Base-by-base conservation (phyloP, 2,329 filamentous ascomycete genomes). In the Trichoderma koningii region DNA sequence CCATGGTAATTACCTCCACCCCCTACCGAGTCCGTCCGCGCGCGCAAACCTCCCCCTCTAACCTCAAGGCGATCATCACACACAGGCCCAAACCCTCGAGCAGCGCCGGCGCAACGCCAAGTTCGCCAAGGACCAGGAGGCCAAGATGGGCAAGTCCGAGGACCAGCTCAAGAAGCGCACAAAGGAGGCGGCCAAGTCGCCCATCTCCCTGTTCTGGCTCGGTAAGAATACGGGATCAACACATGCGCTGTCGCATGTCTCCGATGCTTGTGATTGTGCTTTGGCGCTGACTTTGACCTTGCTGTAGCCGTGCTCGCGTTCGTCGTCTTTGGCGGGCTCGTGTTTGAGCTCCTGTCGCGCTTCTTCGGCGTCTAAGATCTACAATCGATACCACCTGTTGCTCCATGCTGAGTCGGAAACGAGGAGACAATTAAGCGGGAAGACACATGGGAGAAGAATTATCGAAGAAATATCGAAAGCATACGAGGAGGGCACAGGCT, bases 61-160 rank as follows among this genome's bases (percentile, higher is more conserved):
- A 30, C 14, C 4, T 5, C 7, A 5, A 12, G 7, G 7, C 42
- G 7, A 44, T 5, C 3, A 42, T n/a, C 5, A 44, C n/a, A 44
- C 12, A 38, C 57, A 93, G 90, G 90, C 88, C 71, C 91, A 94
- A 88, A 95, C 91, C 70, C 91, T 89, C 71, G 86, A 92, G 78
- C 92, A 95, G 82, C 89, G 91, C 76, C 87, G 87, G 74, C 88
- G 89, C 68, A 95, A 95, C 81, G 86, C 86, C 74, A 89, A 90
- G 78, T 96, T 92, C 79, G 88, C 84, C 70, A 89, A 89, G 76
- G 83, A 85, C 62, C 88, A 94, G 76, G 87, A 90, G 75, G 80
- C 82, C 66, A 90, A 88, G 75, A 89, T 90, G 77, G 91, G 91
- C 78, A 92, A 91, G 80, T 83, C 87, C n/a, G 83, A 87, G 65